phyloP scores from a whole-genome alignment of 192 early-diverging fungal species.

The Coemansia sp. region DNA sequence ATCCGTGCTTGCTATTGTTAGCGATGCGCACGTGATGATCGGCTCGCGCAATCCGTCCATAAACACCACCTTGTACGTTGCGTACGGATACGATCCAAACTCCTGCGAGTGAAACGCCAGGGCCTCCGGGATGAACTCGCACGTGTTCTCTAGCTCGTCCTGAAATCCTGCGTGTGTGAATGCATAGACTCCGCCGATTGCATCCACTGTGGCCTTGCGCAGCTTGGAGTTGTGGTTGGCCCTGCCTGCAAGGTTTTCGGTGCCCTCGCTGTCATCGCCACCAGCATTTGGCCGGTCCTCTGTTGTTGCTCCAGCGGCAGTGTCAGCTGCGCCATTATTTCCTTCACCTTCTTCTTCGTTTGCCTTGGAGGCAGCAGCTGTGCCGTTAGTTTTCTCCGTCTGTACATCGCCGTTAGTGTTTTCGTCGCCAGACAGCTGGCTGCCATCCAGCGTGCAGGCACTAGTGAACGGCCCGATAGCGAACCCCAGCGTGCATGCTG shows the following conservation, averaged over 20 bases:
- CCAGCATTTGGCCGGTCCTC: too few species aligned
- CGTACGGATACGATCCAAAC: conserved; percentile 85
- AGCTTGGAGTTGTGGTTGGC: conserved; percentile 22
- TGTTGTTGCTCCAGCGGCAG: neutral
- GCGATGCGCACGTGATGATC: conserved; percentile 71
- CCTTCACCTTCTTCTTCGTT: neutral
- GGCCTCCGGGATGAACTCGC: conserved; percentile 59
- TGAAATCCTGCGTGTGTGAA: conserved; percentile 67
- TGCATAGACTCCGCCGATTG: conserved; percentile 64
- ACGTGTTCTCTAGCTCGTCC: conserved; percentile 64
- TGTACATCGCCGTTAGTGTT: neutral
- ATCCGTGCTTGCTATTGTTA: conserved; percentile 69
- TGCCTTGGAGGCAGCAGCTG: neutral
- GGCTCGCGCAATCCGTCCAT: conserved; percentile 72
- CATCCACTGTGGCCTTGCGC: conserved; percentile 37
- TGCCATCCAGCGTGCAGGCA: conserved; percentile 41
- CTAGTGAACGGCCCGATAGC: conserved; percentile 65
- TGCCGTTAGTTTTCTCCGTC: neutral
- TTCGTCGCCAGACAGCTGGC: conserved; percentile 9
- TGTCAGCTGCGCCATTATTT: neutral
- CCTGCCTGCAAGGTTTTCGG: conserved; percentile 2
- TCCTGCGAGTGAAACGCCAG: conserved; percentile 86
- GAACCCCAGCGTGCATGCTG: conserved; percentile 74
- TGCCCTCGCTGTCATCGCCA: neutral
- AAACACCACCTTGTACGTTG: conserved; percentile 86